A percentile compares a stretch with the other conserved stretches of the same genome.
Evolutionary conservation across 345 rosid genomes (phyloP).

Genomic region (Cardamine occulta): DNA sequence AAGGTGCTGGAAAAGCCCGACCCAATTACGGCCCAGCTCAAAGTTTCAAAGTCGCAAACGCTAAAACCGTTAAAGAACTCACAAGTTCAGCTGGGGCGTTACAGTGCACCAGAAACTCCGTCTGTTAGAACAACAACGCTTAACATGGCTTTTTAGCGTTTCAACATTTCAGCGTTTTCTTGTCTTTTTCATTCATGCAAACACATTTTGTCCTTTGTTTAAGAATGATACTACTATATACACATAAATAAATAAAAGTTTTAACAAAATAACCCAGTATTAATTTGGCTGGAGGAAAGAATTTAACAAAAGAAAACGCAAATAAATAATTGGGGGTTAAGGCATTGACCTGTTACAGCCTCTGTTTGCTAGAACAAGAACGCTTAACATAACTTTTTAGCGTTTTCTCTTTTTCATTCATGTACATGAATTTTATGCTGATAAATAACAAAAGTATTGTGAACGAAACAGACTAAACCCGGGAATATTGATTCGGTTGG

Average conservation of each 20-base stretch:
- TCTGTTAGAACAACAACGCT: constrained; percentile 40
- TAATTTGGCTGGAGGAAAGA: background rate
- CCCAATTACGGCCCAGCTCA: constrained; percentile 53
- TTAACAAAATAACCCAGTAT: background rate
- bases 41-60: constrained; percentile 53
- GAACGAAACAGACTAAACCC: constrained; percentile 27
- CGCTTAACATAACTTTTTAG: background rate
- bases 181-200: background rate
- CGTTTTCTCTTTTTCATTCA: constrained; percentile 24
- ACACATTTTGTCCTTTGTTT: background rate
- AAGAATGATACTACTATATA: constrained; percentile 18
- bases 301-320: background rate
- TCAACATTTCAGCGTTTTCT: constrained; percentile 19
- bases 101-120: constrained; percentile 45
- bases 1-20: constrained; percentile 54
- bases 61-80: constrained; percentile 46
- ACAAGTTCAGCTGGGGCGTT: constrained; percentile 63
- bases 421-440: constrained; percentile 25
- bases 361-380: constrained; percentile 38
- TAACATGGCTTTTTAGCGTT: constrained; percentile 5
- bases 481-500: background rate
- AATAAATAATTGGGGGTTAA: background rate
- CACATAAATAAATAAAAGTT: background rate
- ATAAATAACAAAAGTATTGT: constrained; percentile 4
- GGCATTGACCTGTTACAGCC: constrained; percentile 25